Evolutionary conservation across 2,329 filamentous ascomycete species (phyloP), one percentile per base, ranked within the genome.

Genomic region (Fusarium tricinctum): DNA sequence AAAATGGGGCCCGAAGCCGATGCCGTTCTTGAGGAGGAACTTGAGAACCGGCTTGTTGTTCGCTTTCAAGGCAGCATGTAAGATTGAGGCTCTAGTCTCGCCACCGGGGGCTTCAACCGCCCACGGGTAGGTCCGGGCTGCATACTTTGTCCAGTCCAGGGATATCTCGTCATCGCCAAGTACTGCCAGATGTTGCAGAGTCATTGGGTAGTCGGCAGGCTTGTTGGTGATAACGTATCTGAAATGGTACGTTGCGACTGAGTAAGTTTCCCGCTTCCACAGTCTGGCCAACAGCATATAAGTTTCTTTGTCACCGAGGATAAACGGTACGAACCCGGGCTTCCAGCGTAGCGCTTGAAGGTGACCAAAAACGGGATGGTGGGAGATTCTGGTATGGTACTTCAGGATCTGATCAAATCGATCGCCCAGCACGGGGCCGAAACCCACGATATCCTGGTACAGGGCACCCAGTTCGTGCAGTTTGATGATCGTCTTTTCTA

Each of bases 61-160:
- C 4, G 59, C 59, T 8, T 32, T 30, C 35, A 57, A 28, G 4
- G 60, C 60, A 33, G 63, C 19, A 17, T 63, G 58, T 9, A 57
- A 20, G 19, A 63, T 38, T 6, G 60, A 63, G 15, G 17, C 30
- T n/a, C n/a, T 35, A 9, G 33, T 32, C 22, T 15, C 10, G 15
- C 54, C 48, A 12, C 38, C 54, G 12, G 47, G 38, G n/a, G 13
- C 7, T 13, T 57, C 54, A 14, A 35, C 3, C 8, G 10, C 9
- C 14, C 15, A 19, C 23, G 30, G 30, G 30, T 30, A 33, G 2
- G 2, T 19, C 15, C 15, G 4, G 14, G 26, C 8, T 8, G 54
- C 54, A 8, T n/a, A 17, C 12, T 12, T 19, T 22, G 53, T n/a
- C 7, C 40, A 39, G 6, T 9, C 2, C 20, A 43, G 7, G 8